Evolutionary conservation across 1,139 yeast species (phyloP).

Genomic region (Yamadazyma atmosphaerica): DNA sequence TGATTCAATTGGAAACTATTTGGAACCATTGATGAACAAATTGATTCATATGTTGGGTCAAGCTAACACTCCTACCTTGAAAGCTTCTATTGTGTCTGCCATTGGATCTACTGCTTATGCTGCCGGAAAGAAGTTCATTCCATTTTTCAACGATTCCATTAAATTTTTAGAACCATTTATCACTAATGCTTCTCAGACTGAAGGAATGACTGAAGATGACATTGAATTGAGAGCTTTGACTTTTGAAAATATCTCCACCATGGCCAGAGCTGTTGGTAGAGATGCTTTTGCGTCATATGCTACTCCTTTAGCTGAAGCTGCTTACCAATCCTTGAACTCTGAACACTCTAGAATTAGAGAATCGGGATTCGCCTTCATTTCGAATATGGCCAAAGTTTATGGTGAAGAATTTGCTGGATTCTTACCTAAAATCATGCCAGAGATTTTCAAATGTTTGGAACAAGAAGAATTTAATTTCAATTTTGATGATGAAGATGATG

Average conservation of each 20-base stretch:
- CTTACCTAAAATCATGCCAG: slow-evolving; percentile 79
- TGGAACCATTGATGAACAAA: slow-evolving; percentile 88
- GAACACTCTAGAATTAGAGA: slow-evolving; percentile 87
- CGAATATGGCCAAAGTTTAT: slow-evolving; percentile 93
- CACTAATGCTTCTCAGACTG: slow-evolving; percentile 57
- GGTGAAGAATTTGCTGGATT: slow-evolving; percentile 88
- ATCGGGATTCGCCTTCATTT: slow-evolving; percentile 91
- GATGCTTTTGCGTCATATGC: slow-evolving; percentile 84
- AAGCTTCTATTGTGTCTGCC: slow-evolving; percentile 90
- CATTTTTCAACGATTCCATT: slow-evolving; percentile 81
- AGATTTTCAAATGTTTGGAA: slow-evolving; percentile 77
- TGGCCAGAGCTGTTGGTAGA: slow-evolving; percentile 96
- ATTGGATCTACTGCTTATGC: slow-evolving; percentile 97
- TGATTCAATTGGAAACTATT: slow-evolving; percentile 77
- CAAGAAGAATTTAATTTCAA: slow-evolving; percentile 75
- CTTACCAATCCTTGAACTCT: slow-evolving; percentile 75
- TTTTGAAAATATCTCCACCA: slow-evolving; percentile 88
- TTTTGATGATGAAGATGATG: slow-evolving; percentile 35
- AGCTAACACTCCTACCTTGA: slow-evolving; percentile 66
- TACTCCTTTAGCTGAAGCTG: slow-evolving; percentile 85
- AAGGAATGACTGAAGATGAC: slow-evolving; percentile 76
- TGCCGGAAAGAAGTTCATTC: slow-evolving; percentile 82
- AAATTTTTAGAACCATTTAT: slow-evolving; percentile 81
- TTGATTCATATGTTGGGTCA: slow-evolving; percentile 77
- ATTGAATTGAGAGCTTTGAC: slow-evolving; percentile 88